Conservation (phyloP, 257 asterid species). For the Cordia subcordata region DNA sequence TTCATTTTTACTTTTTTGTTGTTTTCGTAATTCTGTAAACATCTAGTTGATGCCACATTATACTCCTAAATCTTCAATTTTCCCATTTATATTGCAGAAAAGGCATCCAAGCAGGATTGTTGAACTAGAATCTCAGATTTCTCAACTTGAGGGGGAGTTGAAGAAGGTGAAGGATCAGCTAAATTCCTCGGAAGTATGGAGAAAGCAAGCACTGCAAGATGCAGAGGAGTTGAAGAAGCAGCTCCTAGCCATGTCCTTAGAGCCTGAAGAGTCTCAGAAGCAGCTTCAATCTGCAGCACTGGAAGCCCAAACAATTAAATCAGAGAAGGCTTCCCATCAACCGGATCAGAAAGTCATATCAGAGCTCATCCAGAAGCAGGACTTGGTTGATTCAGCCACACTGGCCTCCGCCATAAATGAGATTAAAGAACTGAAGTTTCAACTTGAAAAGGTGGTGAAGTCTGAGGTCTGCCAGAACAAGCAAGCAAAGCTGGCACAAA, state of each 20-base stretch:
- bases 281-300: constrained; percentile 24
- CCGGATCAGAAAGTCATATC: constrained; percentile 19
- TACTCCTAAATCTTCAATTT: neutral
- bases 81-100: constrained; percentile 31
- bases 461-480: constrained; percentile 47
- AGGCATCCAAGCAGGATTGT: constrained; percentile 47
- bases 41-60: neutral
- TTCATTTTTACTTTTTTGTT: no score
- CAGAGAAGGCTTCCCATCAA: constrained; percentile 19
- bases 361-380: constrained; percentile 36
- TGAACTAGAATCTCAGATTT: constrained; percentile 68
- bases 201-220: constrained; percentile 64
- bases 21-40: neutral
- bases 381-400: constrained; percentile 39
- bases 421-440: constrained; percentile 52
- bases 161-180: constrained; percentile 60
- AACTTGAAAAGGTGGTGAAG: constrained; percentile 50
- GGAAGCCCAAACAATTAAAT: constrained; percentile 11
- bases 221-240: constrained; percentile 63
- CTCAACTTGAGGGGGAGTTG: constrained; percentile 78
- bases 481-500: constrained; percentile 36
- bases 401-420: constrained; percentile 59
- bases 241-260: constrained; percentile 41
- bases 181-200: constrained; percentile 60
- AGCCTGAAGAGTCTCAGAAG: constrained; percentile 51